These are phyloP conservation scores for Xylariaceae sp. DNA, from an alignment of 2,329 filamentous ascomycete genomes.

Conservation along the genomic window DNA sequence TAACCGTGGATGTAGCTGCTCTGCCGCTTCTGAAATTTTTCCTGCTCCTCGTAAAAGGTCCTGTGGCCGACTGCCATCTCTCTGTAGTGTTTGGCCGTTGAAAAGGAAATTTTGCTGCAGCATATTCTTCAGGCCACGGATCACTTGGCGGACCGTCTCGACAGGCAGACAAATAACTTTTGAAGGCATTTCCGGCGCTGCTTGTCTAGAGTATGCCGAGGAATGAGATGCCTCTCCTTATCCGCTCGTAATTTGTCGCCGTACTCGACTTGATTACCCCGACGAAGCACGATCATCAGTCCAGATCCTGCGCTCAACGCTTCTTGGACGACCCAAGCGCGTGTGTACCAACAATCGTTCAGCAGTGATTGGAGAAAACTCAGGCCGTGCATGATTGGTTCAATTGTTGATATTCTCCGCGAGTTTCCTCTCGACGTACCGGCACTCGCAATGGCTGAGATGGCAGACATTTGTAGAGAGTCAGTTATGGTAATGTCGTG, in stretches of 20 bases:
- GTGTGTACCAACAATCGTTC: slow-evolving; percentile 6
- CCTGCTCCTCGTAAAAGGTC: too few species aligned
- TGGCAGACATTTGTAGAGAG: slow-evolving; percentile 4
- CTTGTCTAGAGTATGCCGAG: slow-evolving; percentile 1
- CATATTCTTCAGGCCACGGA: neutral
- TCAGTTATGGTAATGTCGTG: neutral
- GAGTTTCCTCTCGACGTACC: too few species aligned
- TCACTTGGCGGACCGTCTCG: neutral
- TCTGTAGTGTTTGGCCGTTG: neutral
- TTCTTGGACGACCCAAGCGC: slow-evolving; percentile 10
- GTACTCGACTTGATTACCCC: too few species aligned
- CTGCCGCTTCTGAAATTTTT: neutral
- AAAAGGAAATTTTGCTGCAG: neutral
- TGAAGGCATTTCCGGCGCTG: neutral
- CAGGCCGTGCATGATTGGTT: neutral
- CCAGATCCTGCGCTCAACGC: slow-evolving; percentile 4
- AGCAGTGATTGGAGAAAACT: neutral
- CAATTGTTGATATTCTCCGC: too few species aligned
- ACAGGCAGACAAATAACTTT: neutral
- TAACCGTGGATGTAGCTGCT: neutral
- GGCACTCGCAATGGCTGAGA: neutral
- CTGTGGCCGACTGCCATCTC: too few species aligned
- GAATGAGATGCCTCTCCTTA: neutral
- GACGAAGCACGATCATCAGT: slow-evolving; percentile 2
- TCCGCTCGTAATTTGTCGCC: too few species aligned